Evolutionary conservation across 148 eudicot species (phyloP), one percentile per base, ranked within the genome.

Genomic region (Vaccinium macrocarpon): DNA sequence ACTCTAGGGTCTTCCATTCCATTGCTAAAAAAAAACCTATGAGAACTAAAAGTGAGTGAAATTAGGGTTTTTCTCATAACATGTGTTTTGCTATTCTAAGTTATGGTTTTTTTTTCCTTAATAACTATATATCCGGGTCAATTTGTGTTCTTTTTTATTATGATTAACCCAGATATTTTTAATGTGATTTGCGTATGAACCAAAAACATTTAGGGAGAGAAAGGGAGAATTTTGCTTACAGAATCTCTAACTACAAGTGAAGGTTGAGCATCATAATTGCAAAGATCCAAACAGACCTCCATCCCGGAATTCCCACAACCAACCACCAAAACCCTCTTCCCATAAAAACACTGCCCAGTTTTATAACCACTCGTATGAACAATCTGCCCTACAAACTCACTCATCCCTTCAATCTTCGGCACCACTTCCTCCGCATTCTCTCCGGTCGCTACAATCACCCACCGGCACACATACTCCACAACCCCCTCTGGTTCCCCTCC

Each of bases 301-400:
- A 93, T 93, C 61, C 96, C 96, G 0, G 96, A 93, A 86, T 93
- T 93, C 3, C 96, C 96, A 93, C 96, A 92, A 1, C 96, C 97
- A 68, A 93, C 92, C 18, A 92, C 94, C 88, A 93, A 87, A 72
- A 93, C 93, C 49, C 51, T 90, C 84, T 89, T 88, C 2, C 86
- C 86, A 9, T 35, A 11, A 84, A 86, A 91, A 14, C 55, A 86
- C 14, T 87, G 64, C 8, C 97, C 97, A 66, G 88, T 91, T 48
- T 87, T 92, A 57, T 93, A 93, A 49, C 84, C 87, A 83, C 94
- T 92, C 0, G 94, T 91, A 19, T 93, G 96, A 16, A 90, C 3
- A 4, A 92, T 77, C 2, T 48, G 51, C 32, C 94, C 94, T 8
- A 4, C 86, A 84, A 88, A 93, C 15, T 86, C 88, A 21, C 77